Conservation (phyloP, 306 rosid species). For the Trifolium repens region DNA sequence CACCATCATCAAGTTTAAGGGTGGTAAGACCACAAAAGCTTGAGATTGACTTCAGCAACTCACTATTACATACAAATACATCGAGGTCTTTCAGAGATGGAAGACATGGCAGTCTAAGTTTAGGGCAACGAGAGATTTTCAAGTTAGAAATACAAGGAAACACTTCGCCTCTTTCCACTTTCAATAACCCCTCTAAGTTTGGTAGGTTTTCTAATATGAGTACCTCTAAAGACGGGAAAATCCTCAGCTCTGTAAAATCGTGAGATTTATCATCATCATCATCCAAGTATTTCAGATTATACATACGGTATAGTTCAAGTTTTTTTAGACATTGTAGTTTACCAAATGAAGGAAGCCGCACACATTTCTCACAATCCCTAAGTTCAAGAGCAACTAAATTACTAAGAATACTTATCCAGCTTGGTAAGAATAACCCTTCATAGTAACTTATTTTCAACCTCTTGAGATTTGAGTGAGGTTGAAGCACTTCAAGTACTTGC, state of each 20-base stretch:
- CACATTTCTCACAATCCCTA: background rate
- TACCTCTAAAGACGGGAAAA: background rate
- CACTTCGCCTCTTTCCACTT: background rate
- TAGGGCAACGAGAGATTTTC: background rate
- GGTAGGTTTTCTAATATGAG: background rate
- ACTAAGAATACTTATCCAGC: background rate
- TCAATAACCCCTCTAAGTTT: background rate
- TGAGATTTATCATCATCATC: background rate
- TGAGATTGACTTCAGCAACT: too few species aligned
- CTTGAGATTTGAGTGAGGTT: background rate
- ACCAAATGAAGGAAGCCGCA: background rate
- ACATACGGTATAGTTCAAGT: background rate
- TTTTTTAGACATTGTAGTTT: background rate
- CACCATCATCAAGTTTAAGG: too few species aligned
- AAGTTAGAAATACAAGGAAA: background rate
- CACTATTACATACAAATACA: too few species aligned
- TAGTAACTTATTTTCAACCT: background rate
- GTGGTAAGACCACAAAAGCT: too few species aligned
- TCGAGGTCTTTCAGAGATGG: background rate
- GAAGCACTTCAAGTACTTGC: background rate
- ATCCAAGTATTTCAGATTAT: background rate
- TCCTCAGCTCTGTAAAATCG: background rate
- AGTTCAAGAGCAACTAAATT: background rate
- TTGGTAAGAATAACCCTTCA: background rate
- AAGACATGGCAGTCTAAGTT: background rate